phyloP scores from a whole-genome alignment of 106 monocot genomes.

The Acanthochlamys bracteata region DNA sequence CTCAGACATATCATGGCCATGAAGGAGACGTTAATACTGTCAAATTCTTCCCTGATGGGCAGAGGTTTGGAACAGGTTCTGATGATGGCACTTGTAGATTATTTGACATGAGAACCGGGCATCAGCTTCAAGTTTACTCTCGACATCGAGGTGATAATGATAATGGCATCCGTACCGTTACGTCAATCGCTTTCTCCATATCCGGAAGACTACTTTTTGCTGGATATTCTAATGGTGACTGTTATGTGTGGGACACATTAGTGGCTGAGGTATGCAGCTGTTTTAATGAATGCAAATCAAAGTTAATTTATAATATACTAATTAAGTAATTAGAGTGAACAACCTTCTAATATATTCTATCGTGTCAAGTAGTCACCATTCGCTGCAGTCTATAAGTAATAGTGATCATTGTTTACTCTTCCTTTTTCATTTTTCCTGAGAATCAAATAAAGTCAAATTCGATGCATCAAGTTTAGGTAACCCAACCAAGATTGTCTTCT shows the following conservation, averaged over 20 bases:
- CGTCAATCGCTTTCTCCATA: slow-evolving; percentile 83
- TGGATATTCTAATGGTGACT: slow-evolving; percentile 96
- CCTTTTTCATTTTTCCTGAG: too few relatives aligned
- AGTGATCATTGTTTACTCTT: too few relatives aligned
- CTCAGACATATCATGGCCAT: slow-evolving; percentile 74
- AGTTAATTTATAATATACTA: too few relatives aligned
- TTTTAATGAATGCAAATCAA: background rate
- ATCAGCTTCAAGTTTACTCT: slow-evolving; percentile 83
- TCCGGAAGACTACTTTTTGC: slow-evolving; percentile 94
- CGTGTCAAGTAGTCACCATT: too few relatives aligned
- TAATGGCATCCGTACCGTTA: slow-evolving; percentile 45
- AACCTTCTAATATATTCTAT: too few relatives aligned
- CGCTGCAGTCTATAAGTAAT: too few relatives aligned
- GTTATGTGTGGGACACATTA: slow-evolving; percentile 90
- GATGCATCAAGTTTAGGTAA: too few relatives aligned
- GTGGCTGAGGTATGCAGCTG: slow-evolving; percentile 57
- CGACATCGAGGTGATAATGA: slow-evolving; percentile 30
- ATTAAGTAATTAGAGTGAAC: too few relatives aligned
- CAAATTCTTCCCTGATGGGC: slow-evolving; percentile 96
- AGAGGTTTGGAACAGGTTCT: slow-evolving; percentile 91
- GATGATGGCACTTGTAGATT: slow-evolving; percentile 90
- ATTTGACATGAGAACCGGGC: slow-evolving; percentile 91
- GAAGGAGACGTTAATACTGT: slow-evolving; percentile 79
- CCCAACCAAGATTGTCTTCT: too few relatives aligned
- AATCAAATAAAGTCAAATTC: too few relatives aligned